Percentiles rank a stretch among this genome's conserved stretches.
Evolutionary conservation across 2,329 filamentous ascomycete genomes (phyloP).

Genomic region (Diaporthe longicolla): DNA sequence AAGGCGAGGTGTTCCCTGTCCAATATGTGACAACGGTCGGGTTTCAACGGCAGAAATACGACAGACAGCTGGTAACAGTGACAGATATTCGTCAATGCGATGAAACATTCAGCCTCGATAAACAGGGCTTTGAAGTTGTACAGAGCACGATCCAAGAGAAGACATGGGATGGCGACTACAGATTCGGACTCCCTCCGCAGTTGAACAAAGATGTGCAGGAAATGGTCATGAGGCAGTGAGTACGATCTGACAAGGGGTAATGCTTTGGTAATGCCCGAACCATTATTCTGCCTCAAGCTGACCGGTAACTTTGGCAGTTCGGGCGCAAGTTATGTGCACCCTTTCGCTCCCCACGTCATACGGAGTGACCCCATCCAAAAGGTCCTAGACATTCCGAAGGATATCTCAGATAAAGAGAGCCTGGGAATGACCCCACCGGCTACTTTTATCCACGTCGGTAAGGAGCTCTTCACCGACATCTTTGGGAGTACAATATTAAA

Average conservation of each 20-base stretch:
- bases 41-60: slow-evolving; percentile 13
- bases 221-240: slow-evolving; percentile 12
- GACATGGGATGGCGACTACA: slow-evolving; percentile 3
- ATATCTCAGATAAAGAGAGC: not conserved
- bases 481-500: not conserved
- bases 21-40: slow-evolving; percentile 11
- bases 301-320: not conserved
- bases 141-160: slow-evolving; percentile 5
- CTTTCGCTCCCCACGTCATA: slow-evolving; percentile 14
- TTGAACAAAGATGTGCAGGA: slow-evolving; percentile 16
- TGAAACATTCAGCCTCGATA: not conserved
- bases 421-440: slow-evolving; percentile 1
- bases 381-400: slow-evolving; percentile 4
- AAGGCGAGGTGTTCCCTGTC: slow-evolving; percentile 14
- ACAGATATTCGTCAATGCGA: slow-evolving; percentile 3
- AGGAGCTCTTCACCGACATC: not conserved
- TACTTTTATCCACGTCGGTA: slow-evolving; percentile 16
- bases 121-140: slow-evolving; percentile 8
- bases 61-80: slow-evolving; percentile 2
- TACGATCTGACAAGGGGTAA: not conserved
- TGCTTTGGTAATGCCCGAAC: not conserved
- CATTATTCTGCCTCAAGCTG: not conserved
- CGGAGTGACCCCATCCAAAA: slow-evolving; percentile 10
- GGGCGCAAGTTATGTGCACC: slow-evolving; percentile 7
- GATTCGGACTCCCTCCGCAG: slow-evolving; percentile 7